A percentile compares a stretch with the other conserved stretches of the same genome.
Evolutionary conservation across 106 monocot species (phyloP).

Genomic region (Dioscorea zingiberensis): DNA sequence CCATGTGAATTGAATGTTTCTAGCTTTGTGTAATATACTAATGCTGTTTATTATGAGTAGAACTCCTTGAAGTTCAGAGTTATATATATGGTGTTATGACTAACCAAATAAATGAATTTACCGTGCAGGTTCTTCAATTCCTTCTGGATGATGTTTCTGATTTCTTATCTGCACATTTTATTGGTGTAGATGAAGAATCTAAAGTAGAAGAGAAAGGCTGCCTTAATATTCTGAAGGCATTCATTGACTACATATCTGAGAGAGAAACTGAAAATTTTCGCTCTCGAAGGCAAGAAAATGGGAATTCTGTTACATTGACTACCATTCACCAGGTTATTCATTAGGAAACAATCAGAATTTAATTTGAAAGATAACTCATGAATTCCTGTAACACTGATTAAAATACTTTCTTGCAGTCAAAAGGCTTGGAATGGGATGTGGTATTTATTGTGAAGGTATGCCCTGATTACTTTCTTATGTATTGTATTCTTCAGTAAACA

Average conservation of each 20-base stretch:
- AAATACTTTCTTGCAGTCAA: conserved; percentile 57
- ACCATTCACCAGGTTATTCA: conserved; percentile 89
- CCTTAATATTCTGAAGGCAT: conserved; percentile 42
- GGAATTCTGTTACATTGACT: conserved; percentile 77
- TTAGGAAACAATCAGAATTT: conserved; percentile 1
- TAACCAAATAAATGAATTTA: background rate
- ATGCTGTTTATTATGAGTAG: no score
- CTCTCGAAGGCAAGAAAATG: conserved; percentile 53
- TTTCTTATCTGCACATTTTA: conserved; percentile 58
- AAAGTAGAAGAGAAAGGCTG: conserved; percentile 49
- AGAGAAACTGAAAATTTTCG: conserved; percentile 85
- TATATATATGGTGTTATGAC: no score
- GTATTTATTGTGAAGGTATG: conserved; percentile 86
- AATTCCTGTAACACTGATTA: background rate
- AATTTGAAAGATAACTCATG: background rate
- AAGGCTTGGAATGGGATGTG: conserved; percentile 91
- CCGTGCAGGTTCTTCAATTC: conserved; percentile 76
- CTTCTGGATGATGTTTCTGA: conserved; percentile 85
- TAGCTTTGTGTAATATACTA: no score
- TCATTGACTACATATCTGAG: conserved; percentile 65
- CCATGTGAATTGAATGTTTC: no score
- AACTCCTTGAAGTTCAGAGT: no score
- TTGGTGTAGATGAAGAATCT: conserved; percentile 12
- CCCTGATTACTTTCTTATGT: no score
- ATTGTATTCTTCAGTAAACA: no score